A percentile compares a stretch with the other conserved stretches of the same genome.
Evolutionary conservation across 1,284 basidiomycete species (phyloP).

Genomic region (Phellopilus nigrolimitatus): DNA sequence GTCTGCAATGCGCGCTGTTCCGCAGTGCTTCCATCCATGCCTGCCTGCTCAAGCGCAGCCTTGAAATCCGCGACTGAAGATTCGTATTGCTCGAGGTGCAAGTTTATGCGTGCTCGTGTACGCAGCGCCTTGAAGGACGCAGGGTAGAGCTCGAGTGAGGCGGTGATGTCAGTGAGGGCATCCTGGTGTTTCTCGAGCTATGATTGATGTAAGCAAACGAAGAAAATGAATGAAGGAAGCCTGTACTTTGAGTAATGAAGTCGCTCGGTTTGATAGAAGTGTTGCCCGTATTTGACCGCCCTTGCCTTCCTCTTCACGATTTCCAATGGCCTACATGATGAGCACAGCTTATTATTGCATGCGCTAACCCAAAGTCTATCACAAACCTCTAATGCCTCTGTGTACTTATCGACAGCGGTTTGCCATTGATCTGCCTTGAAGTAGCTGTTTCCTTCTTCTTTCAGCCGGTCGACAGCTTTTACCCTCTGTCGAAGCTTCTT

Average conservation of each 20-base stretch:
- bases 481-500: constrained; percentile 70
- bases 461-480: constrained; percentile 74
- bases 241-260: constrained; percentile 68
- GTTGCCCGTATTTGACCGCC: constrained; percentile 77
- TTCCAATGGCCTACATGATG: constrained; percentile 49
- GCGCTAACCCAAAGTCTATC: background rate
- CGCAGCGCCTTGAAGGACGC: constrained; percentile 81
- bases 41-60: constrained; percentile 65
- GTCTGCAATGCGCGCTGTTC: constrained; percentile 59
- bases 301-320: constrained; percentile 58
- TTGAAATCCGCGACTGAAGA: constrained; percentile 74
- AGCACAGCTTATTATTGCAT: background rate
- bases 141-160: constrained; percentile 59
- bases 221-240: constrained; percentile 13
- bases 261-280: constrained; percentile 80
- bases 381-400: constrained; percentile 60
- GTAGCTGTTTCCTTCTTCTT: constrained; percentile 78
- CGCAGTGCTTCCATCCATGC: constrained; percentile 50
- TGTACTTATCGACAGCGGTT: constrained; percentile 68
- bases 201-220: constrained; percentile 11
- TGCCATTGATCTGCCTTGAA: constrained; percentile 64
- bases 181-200: constrained; percentile 63
- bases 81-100: constrained; percentile 74
- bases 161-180: constrained; percentile 67
- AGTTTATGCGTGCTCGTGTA: constrained; percentile 75